phyloP scores from a whole-genome alignment of 1,284 basidiomycete genomes.

The Boletellus sp. region DNA sequence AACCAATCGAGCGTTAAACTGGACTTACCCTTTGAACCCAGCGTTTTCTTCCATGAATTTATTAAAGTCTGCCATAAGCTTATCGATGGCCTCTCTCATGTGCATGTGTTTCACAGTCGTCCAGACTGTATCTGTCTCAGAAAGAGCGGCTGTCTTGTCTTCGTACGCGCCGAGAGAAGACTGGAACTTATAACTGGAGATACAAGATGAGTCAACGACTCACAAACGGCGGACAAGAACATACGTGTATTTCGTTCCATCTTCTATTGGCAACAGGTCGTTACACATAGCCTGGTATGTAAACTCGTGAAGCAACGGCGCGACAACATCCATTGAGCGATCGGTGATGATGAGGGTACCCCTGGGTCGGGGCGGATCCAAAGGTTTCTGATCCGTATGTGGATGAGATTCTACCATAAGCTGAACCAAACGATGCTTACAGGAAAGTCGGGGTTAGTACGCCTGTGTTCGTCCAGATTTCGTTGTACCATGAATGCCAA shows the following conservation, averaged over 20 bases:
- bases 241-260: slow-evolving; percentile 84
- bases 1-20: neutral
- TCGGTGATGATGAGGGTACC: slow-evolving; percentile 91
- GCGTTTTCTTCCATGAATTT: slow-evolving; percentile 91
- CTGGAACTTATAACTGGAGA: slow-evolving; percentile 79
- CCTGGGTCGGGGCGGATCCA: slow-evolving; percentile 68
- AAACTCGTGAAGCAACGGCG: slow-evolving; percentile 95
- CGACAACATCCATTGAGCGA: slow-evolving; percentile 88
- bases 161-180: slow-evolving; percentile 79
- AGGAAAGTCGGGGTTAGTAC: slow-evolving; percentile 81
- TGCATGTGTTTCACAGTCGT: slow-evolving; percentile 92
- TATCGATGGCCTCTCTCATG: slow-evolving; percentile 97
- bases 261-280: slow-evolving; percentile 85
- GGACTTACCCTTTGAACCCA: slow-evolving; percentile 77
- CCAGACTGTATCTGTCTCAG: slow-evolving; percentile 90
- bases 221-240: slow-evolving; percentile 26
- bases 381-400: slow-evolving; percentile 48
- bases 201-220: neutral
- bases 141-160: slow-evolving; percentile 81
- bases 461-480: slow-evolving; percentile 83
- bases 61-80: slow-evolving; percentile 93
- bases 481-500: slow-evolving; percentile 82
- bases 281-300: slow-evolving; percentile 99
- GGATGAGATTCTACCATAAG: slow-evolving; percentile 5
- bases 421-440: slow-evolving; percentile 40